Conservation (phyloP, 352 stramenopile genomes). For the Phytophthora pisi region DNA sequence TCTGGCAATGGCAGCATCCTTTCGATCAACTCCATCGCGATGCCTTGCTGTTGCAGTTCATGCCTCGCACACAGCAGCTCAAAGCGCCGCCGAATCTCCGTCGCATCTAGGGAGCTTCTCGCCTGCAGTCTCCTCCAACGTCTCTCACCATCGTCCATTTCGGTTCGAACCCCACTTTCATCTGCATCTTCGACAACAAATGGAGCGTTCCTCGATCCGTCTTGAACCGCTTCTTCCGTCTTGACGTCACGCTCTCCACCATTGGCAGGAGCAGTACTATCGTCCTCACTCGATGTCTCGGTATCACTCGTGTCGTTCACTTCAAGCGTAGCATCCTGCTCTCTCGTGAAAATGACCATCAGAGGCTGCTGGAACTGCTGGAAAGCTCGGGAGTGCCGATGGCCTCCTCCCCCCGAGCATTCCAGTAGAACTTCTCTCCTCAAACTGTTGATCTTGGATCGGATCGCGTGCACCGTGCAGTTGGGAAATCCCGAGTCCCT, state of each 20-base stretch:
- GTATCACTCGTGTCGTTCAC: slow-evolving; percentile 13
- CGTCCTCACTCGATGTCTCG: slow-evolving; percentile 1
- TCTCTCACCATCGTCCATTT: neutral
- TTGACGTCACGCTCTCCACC: neutral
- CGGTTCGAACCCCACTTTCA: neutral
- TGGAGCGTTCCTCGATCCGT: slow-evolving; percentile 2
- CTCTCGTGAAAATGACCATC: slow-evolving; percentile 11
- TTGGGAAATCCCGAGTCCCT: slow-evolving; percentile 6
- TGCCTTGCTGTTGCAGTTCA: slow-evolving; percentile 7
- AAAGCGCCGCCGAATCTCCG: slow-evolving; percentile 19
- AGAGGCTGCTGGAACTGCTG: slow-evolving; percentile 16
- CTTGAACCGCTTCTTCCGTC: neutral
- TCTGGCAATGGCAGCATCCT: slow-evolving; percentile 11
- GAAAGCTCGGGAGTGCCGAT: slow-evolving; percentile 15
- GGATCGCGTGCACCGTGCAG: slow-evolving; percentile 17
- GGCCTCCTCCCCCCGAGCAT: neutral
- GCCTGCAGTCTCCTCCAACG: neutral
- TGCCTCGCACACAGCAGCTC: slow-evolving; percentile 12
- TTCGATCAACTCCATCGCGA: slow-evolving; percentile 18
- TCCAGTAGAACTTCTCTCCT: slow-evolving; percentile 16
- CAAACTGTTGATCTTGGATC: slow-evolving; percentile 24
- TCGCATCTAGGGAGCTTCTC: slow-evolving; percentile 1
- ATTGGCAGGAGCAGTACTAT: neutral
- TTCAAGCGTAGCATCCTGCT: neutral
- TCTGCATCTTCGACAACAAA: neutral